Percentiles rank a stretch among this genome's conserved stretches.
Evolutionary conservation across 2,329 filamentous ascomycete genomes (phyloP).

Genomic region (Fusarium albosuccineum): DNA sequence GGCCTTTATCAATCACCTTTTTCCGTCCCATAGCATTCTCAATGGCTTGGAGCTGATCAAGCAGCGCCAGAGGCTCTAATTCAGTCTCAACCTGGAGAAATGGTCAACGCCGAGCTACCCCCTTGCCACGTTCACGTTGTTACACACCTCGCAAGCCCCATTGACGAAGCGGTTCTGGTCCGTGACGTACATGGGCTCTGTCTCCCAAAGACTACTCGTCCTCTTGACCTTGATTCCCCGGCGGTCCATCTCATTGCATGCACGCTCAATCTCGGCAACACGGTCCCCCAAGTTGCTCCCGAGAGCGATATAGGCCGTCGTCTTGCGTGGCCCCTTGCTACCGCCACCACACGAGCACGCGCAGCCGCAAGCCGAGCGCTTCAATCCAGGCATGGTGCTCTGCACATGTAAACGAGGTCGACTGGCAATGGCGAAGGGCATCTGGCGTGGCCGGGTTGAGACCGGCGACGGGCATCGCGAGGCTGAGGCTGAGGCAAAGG

Average conservation of each 20-base stretch:
- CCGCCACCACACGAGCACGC: conserved; percentile 50
- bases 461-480: conserved; percentile 26
- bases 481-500: conserved; percentile 22
- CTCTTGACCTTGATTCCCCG: conserved; percentile 79
- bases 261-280: conserved; percentile 85
- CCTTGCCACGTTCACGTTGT: conserved; percentile 6
- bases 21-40: conserved; percentile 83
- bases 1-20: conserved; percentile 92
- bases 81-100: conserved; percentile 79
- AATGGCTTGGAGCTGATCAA: conserved; percentile 86
- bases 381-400: conserved; percentile 28
- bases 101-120: conserved; percentile 22
- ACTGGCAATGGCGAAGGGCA: conserved; percentile 20
- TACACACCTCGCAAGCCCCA: conserved; percentile 87
- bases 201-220: conserved; percentile 94
- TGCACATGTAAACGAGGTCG: conserved; percentile 32
- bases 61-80: conserved; percentile 78
- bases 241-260: conserved; percentile 81
- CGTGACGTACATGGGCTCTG: conserved; percentile 94
- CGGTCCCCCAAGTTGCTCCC: conserved; percentile 94
- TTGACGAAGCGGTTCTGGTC: conserved; percentile 93
- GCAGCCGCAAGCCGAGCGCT: conserved; percentile 52
- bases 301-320: conserved; percentile 82
- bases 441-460: conserved; percentile 21
- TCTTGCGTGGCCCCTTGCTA: conserved; percentile 49